Evolutionary conservation across 2,329 filamentous ascomycete genomes (phyloP), one percentile per base, ranked within the genome.

Genomic region (Beauveria brongniartii): DNA sequence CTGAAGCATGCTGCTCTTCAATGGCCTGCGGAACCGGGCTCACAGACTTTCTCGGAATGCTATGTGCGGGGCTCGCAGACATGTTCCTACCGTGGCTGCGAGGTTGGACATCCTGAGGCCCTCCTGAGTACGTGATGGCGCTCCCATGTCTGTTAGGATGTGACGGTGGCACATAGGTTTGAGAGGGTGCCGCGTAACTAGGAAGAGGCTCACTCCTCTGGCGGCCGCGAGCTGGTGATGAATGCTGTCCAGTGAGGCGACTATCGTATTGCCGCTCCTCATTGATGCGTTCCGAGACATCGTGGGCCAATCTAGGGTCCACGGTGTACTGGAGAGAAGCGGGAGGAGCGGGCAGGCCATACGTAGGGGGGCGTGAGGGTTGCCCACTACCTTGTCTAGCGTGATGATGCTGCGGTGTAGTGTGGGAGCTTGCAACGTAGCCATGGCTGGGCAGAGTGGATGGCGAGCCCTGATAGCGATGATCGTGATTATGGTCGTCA

Each of bases 31-130:
- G 88, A 1, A 83, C 82, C 2, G 89, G 88, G 67, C 88, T 91
- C 37, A 92, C 83, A 1, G 89, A 91, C 71, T 92, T 92, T 57
- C 89, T 84, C 63, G 76, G 80, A 63, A 86, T 84, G 40, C 81
- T 83, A 64, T 82, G 80, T 66, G 79, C 71, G 65, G 77, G 69
- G 65, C 72, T 72, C 64, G 80, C 71, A 16, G 80, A 68, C 1
- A 71, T 67, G 37, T 71, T 79, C 65, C 78, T 75, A 5, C 77
- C 77, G 34, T 73, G 63, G 34, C 69, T 70, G 30, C 71, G 69
- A 61, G 67, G 65, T 46, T 68, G 67, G 22, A 44, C 26, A 8
- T 64, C 60, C 24, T 62, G 59, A 22, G 69, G 63, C 3, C 68
- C 73, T 28, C 68, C 72, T 2, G 73, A 71, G 61, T 80, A 78